Conservation (phyloP, 192 early-diverging fungal species). For the Rhizoclosmatium sp. region DNA sequence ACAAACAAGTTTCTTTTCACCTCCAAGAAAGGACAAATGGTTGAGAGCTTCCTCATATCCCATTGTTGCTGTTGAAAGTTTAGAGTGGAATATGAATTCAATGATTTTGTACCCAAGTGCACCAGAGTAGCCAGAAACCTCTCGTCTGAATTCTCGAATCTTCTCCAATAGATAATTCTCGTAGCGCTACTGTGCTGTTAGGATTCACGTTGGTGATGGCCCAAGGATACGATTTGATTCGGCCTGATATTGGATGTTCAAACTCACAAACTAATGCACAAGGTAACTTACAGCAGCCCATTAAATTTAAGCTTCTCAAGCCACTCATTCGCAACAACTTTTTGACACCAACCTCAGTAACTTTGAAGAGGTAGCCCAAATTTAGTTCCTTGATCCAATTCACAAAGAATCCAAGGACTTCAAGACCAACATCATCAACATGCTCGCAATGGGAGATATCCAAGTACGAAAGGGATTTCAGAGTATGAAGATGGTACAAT, state of each 20-base stretch:
- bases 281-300: slow-evolving; percentile 55
- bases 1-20: neutral
- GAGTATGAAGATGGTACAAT: slow-evolving; percentile 38
- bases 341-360: slow-evolving; percentile 51
- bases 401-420: slow-evolving; percentile 46
- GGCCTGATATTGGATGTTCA: slow-evolving; percentile 35
- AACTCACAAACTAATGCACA: neutral
- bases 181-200: slow-evolving; percentile 26
- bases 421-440: slow-evolving; percentile 51
- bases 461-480: slow-evolving; percentile 39
- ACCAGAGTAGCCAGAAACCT: slow-evolving; percentile 62
- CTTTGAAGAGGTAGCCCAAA: slow-evolving; percentile 54
- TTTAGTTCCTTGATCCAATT: slow-evolving; percentile 51
- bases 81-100: neutral
- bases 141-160: slow-evolving; percentile 59
- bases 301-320: slow-evolving; percentile 46
- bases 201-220: slow-evolving; percentile 40
- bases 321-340: slow-evolving; percentile 48
- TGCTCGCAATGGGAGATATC: slow-evolving; percentile 55
- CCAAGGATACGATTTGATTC: slow-evolving; percentile 60
- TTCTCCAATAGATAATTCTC: slow-evolving; percentile 54
- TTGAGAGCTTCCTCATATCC: slow-evolving; percentile 42
- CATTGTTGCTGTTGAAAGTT: slow-evolving; percentile 38
- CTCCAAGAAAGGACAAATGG: slow-evolving; percentile 55
- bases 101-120: slow-evolving; percentile 41